phyloP scores from a whole-genome alignment of 208 protist genomes.

The Wallacemonas rigidus region DNA sequence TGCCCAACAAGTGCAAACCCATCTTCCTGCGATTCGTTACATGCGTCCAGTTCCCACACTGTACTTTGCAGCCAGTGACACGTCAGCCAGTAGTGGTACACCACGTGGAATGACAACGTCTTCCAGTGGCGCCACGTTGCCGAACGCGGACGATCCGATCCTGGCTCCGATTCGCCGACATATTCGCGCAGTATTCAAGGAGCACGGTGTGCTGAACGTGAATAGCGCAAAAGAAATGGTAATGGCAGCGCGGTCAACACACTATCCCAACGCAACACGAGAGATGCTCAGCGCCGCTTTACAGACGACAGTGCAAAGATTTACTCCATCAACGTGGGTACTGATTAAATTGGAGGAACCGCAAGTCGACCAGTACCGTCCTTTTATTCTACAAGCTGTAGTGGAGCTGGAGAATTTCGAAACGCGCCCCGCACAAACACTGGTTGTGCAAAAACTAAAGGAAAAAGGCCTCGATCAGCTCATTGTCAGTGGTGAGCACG shows the following conservation, averaged over 20 bases:
- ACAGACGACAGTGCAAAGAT: conserved; percentile 68
- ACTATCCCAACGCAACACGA: conserved; percentile 75
- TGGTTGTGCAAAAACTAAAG: conserved; percentile 29
- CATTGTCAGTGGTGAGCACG: not conserved
- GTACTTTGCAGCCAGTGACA: conserved; percentile 21
- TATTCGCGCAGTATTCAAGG: conserved; percentile 72
- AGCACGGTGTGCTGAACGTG: conserved; percentile 87
- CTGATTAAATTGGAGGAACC: conserved; percentile 66
- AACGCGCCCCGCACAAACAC: conserved; percentile 33
- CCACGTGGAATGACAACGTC: conserved; percentile 1
- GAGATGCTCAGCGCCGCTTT: conserved; percentile 75
- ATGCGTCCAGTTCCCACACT: conserved; percentile 38
- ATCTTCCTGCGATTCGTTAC: conserved; percentile 53
- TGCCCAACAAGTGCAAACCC: conserved; percentile 31
- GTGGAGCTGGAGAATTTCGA: conserved; percentile 73
- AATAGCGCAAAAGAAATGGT: conserved; percentile 81
- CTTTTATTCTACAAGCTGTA: conserved; percentile 59
- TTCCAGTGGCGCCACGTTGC: conserved; percentile 16
- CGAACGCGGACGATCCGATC: conserved; percentile 37
- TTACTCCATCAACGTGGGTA: conserved; percentile 84
- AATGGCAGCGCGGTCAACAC: conserved; percentile 49
- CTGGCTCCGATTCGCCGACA: conserved; percentile 57
- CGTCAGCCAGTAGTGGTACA: not conserved
- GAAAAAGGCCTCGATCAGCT: conserved; percentile 5
- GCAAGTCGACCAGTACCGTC: conserved; percentile 69